Base-by-base conservation (phyloP, 2,329 filamentous ascomycete genomes). In the Biscogniauxia sp. region DNA sequence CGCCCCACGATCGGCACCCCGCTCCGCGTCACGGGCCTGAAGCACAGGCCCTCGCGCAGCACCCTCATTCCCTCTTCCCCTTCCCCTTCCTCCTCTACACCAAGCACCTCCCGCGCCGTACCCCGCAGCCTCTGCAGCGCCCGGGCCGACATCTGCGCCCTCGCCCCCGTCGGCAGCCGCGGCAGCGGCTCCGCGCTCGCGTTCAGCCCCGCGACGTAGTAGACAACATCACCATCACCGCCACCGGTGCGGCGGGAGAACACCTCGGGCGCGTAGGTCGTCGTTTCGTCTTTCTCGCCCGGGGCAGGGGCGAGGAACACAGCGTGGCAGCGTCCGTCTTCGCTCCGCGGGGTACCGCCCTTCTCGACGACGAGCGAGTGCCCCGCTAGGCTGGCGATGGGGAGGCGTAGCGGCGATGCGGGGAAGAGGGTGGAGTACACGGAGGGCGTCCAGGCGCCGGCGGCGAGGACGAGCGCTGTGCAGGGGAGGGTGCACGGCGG, bases 171-270 rank as follows among this genome's bases (percentile, higher is more conserved):
- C 0, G 87, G 81, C 2, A 80, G 66, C 0, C 78, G 74, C 0
- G 91, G 90, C 9, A 94, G 76, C 0, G 84, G 81, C 4, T 90
- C 80, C 0, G 70, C 72, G 0, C 82, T 76, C 41, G 82, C 84
- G 70, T 94, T 93, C 45, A 93, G 72, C 0, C 91, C 91, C 0
- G 88, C 88, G 37, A 94, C 76, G 73, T 91, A 94, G 20, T 84
- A 59, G 91, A 84, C n/a, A n/a, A n/a, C n/a, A n/a, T n/a, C n/a
- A n/a, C n/a, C n/a, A n/a, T n/a, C n/a, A n/a, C n/a, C n/a, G n/a
- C n/a, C n/a, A 0, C 86, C 88, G 8, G 85, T 85, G 3, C 83
- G 69, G 11, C 91, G 80, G 1, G 86, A 86, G 73, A 91, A 92
- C 11, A 91, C 78, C 73, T 93, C 91, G 0, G 90, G 89, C 2